phyloP scores from a whole-genome alignment of 2,329 filamentous ascomycete species.

The Exutisphaerella laricina region DNA sequence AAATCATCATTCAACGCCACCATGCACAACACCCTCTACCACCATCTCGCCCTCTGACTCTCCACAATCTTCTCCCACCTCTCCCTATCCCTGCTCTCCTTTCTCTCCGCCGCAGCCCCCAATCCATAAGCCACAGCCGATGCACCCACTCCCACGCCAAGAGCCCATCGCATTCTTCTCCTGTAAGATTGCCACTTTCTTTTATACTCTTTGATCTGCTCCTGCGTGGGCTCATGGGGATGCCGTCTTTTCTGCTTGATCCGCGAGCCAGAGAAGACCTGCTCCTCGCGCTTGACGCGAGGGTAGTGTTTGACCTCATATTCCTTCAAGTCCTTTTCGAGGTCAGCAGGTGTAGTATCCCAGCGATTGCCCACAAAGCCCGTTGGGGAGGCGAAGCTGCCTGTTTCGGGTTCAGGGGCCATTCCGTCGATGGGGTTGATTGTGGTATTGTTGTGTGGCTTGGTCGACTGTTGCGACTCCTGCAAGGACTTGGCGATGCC shows the following conservation, averaged over 20 bases:
- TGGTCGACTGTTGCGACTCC: slow-evolving; percentile 8
- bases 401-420: slow-evolving; percentile 24
- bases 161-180: slow-evolving; percentile 36
- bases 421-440: slow-evolving; percentile 55
- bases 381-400: slow-evolving; percentile 56
- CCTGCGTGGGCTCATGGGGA: slow-evolving; percentile 4
- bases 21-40: background rate
- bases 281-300: slow-evolving; percentile 43
- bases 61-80: slow-evolving; percentile 25
- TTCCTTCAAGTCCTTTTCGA: slow-evolving; percentile 24
- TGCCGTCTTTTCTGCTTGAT: slow-evolving; percentile 25
- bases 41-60: slow-evolving; percentile 10
- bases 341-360: slow-evolving; percentile 42
- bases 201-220: slow-evolving; percentile 13
- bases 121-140: slow-evolving; percentile 54
- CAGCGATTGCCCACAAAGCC: slow-evolving; percentile 48
- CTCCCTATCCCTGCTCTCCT: slow-evolving; percentile 19
- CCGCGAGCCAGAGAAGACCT: slow-evolving; percentile 43
- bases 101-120: slow-evolving; percentile 51
- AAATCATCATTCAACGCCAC: too few species aligned
- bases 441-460: slow-evolving; percentile 11
- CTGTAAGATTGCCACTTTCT: slow-evolving; percentile 31
- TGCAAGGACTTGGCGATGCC: slow-evolving; percentile 17
- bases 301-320: slow-evolving; percentile 40
- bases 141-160: slow-evolving; percentile 52